Percentiles rank a stretch among this genome's conserved stretches.
Evolutionary conservation across 257 asterid genomes (phyloP).

Genomic region (Rhazya stricta): DNA sequence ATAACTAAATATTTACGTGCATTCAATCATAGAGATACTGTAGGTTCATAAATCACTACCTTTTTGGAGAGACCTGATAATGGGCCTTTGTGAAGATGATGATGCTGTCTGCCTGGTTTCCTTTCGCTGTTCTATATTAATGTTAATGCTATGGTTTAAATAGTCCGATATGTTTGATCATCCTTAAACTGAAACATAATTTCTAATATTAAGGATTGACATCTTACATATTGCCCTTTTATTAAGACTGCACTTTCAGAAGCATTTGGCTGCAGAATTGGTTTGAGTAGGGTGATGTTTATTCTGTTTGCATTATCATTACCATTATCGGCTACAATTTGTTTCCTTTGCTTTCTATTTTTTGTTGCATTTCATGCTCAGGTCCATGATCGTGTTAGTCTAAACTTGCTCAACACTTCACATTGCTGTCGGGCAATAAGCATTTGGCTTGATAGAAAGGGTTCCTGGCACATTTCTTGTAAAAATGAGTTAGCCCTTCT

Average conservation of each 20-base stretch:
- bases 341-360: not conserved
- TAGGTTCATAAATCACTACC: not conserved
- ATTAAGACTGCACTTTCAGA: not conserved
- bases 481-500: not conserved
- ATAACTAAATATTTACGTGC: not conserved
- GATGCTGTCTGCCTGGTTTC: not conserved
- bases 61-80: not conserved
- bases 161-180: not conserved
- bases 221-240: not conserved
- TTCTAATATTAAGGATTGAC: not conserved
- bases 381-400: not conserved
- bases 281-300: not conserved
- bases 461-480: not conserved
- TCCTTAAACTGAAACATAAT: not conserved
- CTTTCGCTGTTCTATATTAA: not conserved
- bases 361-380: not conserved
- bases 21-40: not conserved
- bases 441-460: not conserved
- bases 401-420: not conserved
- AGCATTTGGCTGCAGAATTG: not conserved
- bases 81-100: not conserved
- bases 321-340: not conserved
- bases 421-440: not conserved
- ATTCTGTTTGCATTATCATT: not conserved
- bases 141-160: not conserved